Evolutionary conservation across 306 rosid genomes (phyloP).

Genomic region (Pyrus betulifolia): DNA sequence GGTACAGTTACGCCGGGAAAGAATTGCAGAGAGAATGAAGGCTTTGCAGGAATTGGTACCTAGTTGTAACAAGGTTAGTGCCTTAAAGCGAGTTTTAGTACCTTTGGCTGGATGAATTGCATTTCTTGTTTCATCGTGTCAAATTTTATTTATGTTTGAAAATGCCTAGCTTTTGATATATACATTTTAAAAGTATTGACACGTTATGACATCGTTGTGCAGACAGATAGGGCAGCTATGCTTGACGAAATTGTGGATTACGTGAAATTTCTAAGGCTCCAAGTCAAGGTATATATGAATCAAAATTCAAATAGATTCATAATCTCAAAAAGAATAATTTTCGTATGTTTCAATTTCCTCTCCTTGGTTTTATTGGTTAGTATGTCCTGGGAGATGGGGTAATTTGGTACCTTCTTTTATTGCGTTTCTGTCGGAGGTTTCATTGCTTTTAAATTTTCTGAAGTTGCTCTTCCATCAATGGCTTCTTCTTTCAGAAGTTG

Average conservation of each 20-base stretch:
- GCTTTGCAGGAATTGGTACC: constrained; percentile 98
- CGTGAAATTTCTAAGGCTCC: constrained; percentile 96
- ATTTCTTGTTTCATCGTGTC: neutral
- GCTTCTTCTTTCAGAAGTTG: no score
- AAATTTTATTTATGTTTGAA: neutral
- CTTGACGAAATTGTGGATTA: constrained; percentile 97
- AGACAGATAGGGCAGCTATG: constrained; percentile 96
- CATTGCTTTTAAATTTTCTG: no score
- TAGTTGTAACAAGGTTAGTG: constrained; percentile 75
- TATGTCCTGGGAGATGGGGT: no score
- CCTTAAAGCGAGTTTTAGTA: neutral
- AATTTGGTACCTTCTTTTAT: no score
- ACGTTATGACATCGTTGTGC: constrained; percentile 18
- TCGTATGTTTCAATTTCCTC: no score
- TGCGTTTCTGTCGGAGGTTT: no score
- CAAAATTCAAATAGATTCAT: constrained; percentile 2
- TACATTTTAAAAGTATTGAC: neutral
- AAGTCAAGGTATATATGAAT: constrained; percentile 68
- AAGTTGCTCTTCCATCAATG: no score
- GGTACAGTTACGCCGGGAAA: constrained; percentile 85
- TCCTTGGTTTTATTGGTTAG: no score
- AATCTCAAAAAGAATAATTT: neutral
- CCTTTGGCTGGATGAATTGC: neutral
- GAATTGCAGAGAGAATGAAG: constrained; percentile 99
- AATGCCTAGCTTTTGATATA: neutral